Conservation (phyloP, 768 basidiomycete genomes). For the Auricularia auricula-judae region DNA sequence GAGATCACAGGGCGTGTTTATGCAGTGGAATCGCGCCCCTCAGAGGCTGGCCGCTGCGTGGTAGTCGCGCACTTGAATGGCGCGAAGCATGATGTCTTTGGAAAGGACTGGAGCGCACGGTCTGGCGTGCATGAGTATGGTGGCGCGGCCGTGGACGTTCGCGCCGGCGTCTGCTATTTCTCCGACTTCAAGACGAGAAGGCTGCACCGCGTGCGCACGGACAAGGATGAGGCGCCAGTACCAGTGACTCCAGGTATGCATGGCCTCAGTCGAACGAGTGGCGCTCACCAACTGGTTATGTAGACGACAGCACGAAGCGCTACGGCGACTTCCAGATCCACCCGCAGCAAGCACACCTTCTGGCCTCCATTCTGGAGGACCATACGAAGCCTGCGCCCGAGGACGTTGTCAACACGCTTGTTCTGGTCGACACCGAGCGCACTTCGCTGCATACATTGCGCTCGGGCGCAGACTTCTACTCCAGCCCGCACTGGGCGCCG, state of each 20-base stretch:
- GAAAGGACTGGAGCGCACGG: constrained; percentile 42
- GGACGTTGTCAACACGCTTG: constrained; percentile 45
- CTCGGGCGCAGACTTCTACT: constrained; percentile 64
- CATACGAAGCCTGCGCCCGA: constrained; percentile 46
- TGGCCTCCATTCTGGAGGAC: constrained; percentile 60
- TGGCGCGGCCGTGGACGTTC: constrained; percentile 46
- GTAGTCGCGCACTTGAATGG: constrained; percentile 40
- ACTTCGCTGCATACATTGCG: constrained; percentile 36
- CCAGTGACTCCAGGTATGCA: not conserved
- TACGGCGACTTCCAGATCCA: constrained; percentile 56
- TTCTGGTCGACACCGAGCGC: constrained; percentile 38
- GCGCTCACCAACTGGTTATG: constrained; percentile 35
- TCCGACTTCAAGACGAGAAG: constrained; percentile 28
- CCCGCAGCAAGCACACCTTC: constrained; percentile 38
- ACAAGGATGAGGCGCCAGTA: not conserved
- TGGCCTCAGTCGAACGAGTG: constrained; percentile 36
- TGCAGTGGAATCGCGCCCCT: constrained; percentile 50
- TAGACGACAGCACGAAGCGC: constrained; percentile 32
- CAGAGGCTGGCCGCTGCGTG: constrained; percentile 42
- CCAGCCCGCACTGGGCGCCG: constrained; percentile 45
- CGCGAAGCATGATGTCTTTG: constrained; percentile 34
- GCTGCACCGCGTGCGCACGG: not conserved
- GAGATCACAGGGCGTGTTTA: constrained; percentile 29
- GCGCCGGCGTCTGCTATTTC: constrained; percentile 44
- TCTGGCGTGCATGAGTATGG: constrained; percentile 63